A percentile compares a stretch with the other conserved stretches of the same genome.
phyloP scores from a whole-genome alignment of 306 rosid species.

The Quercus parvula region DNA sequence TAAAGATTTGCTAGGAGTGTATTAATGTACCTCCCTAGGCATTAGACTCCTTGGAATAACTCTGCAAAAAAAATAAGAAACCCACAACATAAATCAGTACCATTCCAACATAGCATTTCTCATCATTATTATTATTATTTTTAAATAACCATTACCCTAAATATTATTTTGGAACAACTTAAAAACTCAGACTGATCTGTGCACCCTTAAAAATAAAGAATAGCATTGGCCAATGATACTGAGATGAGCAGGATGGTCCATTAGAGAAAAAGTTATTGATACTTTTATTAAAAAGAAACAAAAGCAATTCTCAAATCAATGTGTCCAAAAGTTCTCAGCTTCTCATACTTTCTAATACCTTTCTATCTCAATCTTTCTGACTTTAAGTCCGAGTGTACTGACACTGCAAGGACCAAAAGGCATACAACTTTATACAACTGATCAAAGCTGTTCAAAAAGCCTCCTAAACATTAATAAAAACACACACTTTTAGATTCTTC shows the following conservation, averaged over 20 bases:
- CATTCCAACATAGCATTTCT: not conserved
- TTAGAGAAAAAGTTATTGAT: not conserved
- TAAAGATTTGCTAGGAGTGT: not conserved
- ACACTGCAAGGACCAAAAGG: constrained; percentile 39
- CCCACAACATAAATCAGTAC: constrained; percentile 13
- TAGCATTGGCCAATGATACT: not conserved
- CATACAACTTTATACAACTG: constrained; percentile 34
- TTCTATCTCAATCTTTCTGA: constrained; percentile 8
- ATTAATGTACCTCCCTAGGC: constrained; percentile 89
- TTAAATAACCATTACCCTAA: not conserved
- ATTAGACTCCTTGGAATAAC: constrained; percentile 84
- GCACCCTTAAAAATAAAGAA: too few species aligned
- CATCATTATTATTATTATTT: not conserved
- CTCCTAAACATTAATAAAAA: constrained; percentile 23
- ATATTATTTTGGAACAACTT: not conserved
- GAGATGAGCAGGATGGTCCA: not conserved
- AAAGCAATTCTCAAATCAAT: constrained; percentile 16
- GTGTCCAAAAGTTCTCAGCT: constrained; percentile 13
- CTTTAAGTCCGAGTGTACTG: constrained; percentile 7
- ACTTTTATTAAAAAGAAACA: not conserved
- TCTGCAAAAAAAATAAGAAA: constrained; percentile 47
- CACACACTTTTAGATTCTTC: not conserved
- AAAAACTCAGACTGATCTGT: too few species aligned
- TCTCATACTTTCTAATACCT: constrained; percentile 27
- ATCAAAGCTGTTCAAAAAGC: constrained; percentile 26